Evolutionary conservation across 2,329 filamentous ascomycete genomes (phyloP), one percentile per base, ranked within the genome.

Genomic region (Fusarium palustre): DNA sequence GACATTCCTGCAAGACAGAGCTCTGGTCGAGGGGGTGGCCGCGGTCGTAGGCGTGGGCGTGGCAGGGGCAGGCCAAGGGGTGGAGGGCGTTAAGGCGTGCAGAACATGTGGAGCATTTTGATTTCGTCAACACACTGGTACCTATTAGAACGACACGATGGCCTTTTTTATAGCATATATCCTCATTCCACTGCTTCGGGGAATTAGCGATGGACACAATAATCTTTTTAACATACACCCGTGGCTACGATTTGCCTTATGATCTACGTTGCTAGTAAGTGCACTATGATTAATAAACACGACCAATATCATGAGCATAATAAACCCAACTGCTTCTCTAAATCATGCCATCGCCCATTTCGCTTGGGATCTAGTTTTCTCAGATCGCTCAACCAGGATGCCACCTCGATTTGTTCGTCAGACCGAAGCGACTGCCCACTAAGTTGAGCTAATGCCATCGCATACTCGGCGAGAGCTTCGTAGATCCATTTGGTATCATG

Each of bases 391-490:
- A 97, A 79, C 92, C 90, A 92, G 45, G 69, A 75, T 47, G 77
- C 74, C 42, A 90, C 78, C 50, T 87, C 83, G 11, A 74, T 74
- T 62, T 79, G 79, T 67, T 87, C 83, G 8, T 81, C 76, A 3
- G 66, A 59, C 12, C 70, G 69, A 5, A 77, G 84, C 60, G 78
- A 75, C 46, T 80, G 74, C 79, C 80, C 79, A 72, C 85, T 85
- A 64, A 92, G 74, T n/a, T 79, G 78, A 57, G 83, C 84, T n/a
- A 91, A 78, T 33, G 83, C 81, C 31, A 90, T 76, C 1, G 90
- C 90, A 75, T 93, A 94, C 66, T 93, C 88, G 25, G 98, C 85
- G 52, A 98, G 82, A 7, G 91, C 91, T 79, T 97, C 92, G 76
- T 97, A 97, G 45, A 97, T 92, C 88, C 93, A 96, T 80, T 97